These are phyloP conservation scores for Rugonectria rugulosa DNA, from an alignment of 2,329 filamentous ascomycete genomes.

Conservation along the genomic window DNA sequence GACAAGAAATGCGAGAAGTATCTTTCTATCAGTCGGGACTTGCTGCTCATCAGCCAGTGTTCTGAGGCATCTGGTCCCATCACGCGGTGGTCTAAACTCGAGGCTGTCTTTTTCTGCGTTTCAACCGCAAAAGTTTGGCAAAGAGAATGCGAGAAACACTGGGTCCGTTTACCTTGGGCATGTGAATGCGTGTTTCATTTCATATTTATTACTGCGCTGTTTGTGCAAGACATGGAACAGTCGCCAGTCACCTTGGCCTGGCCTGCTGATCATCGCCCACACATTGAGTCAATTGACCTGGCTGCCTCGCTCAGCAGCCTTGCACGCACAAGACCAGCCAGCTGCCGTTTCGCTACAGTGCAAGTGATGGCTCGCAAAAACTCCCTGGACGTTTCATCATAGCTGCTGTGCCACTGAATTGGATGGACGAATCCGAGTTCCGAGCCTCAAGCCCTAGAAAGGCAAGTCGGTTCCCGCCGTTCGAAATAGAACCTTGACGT, in stretches of 20 bases:
- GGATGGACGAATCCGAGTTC: not conserved
- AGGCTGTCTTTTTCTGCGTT: conserved; percentile 3
- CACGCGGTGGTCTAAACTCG: not conserved
- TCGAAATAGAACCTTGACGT: too few relatives aligned
- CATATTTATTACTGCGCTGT: too few relatives aligned
- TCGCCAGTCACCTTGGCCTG: too few relatives aligned
- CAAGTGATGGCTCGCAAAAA: too few relatives aligned
- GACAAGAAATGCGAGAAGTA: not conserved
- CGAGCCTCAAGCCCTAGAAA: not conserved
- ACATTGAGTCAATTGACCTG: too few relatives aligned
- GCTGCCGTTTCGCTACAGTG: too few relatives aligned
- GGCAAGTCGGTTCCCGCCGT: not conserved
- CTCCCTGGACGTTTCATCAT: not conserved
- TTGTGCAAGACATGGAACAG: too few relatives aligned
- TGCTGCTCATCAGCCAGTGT: not conserved
- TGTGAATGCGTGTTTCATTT: conserved; percentile 6
- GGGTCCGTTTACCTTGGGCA: conserved; percentile 1
- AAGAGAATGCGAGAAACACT: too few relatives aligned
- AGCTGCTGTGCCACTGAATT: conserved; percentile 1
- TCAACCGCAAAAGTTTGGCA: too few relatives aligned
- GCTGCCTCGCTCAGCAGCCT: too few relatives aligned
- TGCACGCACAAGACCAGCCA: too few relatives aligned
- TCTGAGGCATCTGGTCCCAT: not conserved
- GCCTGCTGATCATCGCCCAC: too few relatives aligned
- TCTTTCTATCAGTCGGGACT: conserved; percentile 7